A percentile compares a stretch with the other conserved stretches of the same genome.
phyloP scores from a whole-genome alignment of 2,329 filamentous ascomycete genomes.

The Sarocladium oryzae region DNA sequence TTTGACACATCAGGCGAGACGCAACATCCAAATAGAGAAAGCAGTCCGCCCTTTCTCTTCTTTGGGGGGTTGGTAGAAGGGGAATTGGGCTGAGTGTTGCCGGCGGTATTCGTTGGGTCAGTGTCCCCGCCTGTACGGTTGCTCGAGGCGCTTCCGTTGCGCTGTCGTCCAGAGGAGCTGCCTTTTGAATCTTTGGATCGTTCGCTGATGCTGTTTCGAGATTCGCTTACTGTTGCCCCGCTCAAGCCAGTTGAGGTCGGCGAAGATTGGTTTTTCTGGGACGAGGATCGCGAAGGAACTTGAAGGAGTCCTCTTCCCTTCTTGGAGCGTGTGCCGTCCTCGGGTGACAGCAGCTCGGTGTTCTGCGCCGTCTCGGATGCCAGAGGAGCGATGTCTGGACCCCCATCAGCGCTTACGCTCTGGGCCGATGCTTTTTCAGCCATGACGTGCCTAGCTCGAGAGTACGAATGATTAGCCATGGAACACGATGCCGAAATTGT shows the following conservation, averaged over 20 bases:
- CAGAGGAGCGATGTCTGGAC: slow-evolving; percentile 26
- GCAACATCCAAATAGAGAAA: slow-evolving; percentile 62
- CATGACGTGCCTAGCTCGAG: slow-evolving; percentile 17
- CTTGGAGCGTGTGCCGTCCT: slow-evolving; percentile 37
- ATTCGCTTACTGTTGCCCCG: slow-evolving; percentile 52
- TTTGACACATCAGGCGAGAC: slow-evolving; percentile 55
- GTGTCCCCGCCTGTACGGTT: slow-evolving; percentile 51
- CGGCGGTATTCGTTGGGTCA: slow-evolving; percentile 42
- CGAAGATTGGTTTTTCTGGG: slow-evolving; percentile 52
- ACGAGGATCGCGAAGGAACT: slow-evolving; percentile 57
- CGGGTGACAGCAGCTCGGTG: slow-evolving; percentile 32
- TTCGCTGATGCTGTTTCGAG: slow-evolving; percentile 55
- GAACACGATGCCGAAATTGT: neutral
- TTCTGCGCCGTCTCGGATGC: slow-evolving; percentile 35
- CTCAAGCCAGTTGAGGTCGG: slow-evolving; percentile 54
- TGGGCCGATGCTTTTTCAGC: slow-evolving; percentile 23
- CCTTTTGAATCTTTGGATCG: slow-evolving; percentile 60
- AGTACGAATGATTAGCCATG: neutral
- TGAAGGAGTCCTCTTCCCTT: slow-evolving; percentile 48
- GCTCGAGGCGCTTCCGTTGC: slow-evolving; percentile 63
- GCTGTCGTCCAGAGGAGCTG: slow-evolving; percentile 55
- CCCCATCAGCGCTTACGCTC: slow-evolving; percentile 23
- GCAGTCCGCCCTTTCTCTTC: slow-evolving; percentile 49
- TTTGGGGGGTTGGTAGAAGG: slow-evolving; percentile 41
- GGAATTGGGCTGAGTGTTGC: slow-evolving; percentile 45